Conservation (phyloP, 2,329 filamentous ascomycete species). For the Diaporthe velutina region DNA sequence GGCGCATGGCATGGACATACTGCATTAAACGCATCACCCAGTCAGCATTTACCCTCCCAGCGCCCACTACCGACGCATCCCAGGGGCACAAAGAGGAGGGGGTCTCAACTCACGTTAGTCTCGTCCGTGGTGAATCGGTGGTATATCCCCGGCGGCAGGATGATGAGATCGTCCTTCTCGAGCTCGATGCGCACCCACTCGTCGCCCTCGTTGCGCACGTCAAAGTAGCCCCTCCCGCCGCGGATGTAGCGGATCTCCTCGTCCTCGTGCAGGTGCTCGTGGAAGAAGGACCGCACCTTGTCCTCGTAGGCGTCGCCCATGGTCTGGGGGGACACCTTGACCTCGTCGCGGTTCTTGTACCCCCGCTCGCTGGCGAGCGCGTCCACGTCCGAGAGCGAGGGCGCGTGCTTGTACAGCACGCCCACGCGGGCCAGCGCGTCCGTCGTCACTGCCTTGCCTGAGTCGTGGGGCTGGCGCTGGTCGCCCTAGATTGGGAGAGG, state of each 20-base stretch:
- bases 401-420: conserved; percentile 81
- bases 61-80: background rate
- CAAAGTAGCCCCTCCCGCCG: conserved; percentile 91
- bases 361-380: conserved; percentile 78
- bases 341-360: conserved; percentile 96
- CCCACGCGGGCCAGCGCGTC: conserved; percentile 80
- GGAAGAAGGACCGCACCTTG: conserved; percentile 94
- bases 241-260: conserved; percentile 98
- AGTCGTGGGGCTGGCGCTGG: conserved; percentile 92
- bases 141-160: conserved; percentile 95
- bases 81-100: background rate
- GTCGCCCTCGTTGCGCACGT: conserved; percentile 85
- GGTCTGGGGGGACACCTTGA: conserved; percentile 85
- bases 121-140: conserved; percentile 97
- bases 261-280: conserved; percentile 97
- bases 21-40: conserved; percentile 52
- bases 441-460: conserved; percentile 75
- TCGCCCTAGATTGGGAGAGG: conserved; percentile 75
- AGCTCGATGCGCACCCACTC: conserved; percentile 90
- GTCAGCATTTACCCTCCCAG: background rate
- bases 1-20: conserved; percentile 95
- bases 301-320: conserved; percentile 92
- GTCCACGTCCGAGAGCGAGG: conserved; percentile 77
- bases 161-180: conserved; percentile 90
- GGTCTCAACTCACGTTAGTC: conserved; percentile 78